phyloP scores from a whole-genome alignment of 2,329 filamentous ascomycete genomes.

The Epichloe gansuensis region DNA sequence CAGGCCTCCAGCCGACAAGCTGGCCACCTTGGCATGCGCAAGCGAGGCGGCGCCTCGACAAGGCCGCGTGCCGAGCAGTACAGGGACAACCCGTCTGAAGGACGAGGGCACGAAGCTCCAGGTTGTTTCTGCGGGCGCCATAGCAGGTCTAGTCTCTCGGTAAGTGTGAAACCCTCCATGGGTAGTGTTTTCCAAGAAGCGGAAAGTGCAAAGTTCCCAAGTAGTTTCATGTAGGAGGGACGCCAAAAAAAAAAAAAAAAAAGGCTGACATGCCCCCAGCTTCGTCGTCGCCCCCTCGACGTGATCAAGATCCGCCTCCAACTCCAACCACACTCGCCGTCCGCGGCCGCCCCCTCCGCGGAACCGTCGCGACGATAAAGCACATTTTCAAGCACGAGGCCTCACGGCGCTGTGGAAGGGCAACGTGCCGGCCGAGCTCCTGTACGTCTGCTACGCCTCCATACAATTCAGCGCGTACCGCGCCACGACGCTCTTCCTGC shows the following conservation, averaged over 20 bases:
- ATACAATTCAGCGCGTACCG: constrained; percentile 87
- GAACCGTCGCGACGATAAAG: constrained; percentile 62
- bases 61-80: constrained; percentile 21
- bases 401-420: constrained; percentile 90
- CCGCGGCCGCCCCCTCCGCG: constrained; percentile 54
- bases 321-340: constrained; percentile 76
- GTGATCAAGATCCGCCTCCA: constrained; percentile 97
- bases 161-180: constrained; percentile 24
- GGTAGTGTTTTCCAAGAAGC: not conserved
- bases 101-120: constrained; percentile 49
- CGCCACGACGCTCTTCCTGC: constrained; percentile 55
- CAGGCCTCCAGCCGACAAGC: not conserved
- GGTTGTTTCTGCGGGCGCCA: constrained; percentile 43
- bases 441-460: constrained; percentile 86
- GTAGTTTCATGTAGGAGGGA: not conserved
- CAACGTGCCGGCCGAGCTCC: constrained; percentile 86
- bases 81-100: constrained; percentile 35
- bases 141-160: constrained; percentile 80
- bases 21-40: constrained; percentile 5
- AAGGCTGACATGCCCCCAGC: constrained; percentile 27
- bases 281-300: constrained; percentile 90
- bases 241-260: not conserved
- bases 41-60: not conserved
- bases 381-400: constrained; percentile 69
- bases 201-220: no score